Base-by-base conservation (phyloP, 2,329 filamentous ascomycete genomes). In the Fusarium sp. region DNA sequence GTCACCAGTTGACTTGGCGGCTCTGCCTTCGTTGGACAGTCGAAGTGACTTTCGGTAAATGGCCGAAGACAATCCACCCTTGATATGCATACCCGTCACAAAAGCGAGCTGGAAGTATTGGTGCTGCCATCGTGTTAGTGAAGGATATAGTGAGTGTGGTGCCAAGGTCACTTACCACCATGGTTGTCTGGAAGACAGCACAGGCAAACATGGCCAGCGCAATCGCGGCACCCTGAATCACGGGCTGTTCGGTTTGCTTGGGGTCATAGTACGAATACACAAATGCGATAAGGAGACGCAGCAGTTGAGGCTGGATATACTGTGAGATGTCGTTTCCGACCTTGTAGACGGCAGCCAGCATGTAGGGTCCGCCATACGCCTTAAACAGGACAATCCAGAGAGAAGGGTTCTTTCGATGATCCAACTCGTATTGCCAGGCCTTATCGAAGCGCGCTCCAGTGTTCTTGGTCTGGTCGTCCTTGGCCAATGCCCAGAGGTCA, bases 71-170 rank as follows among this genome's bases (percentile, higher is more conserved):
- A 99, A 84, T 4, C 95, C 92, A 44, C 94, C 93, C 85, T 98
- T 98, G 84, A 99, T 94, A 62, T 94, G 92, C 96, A 99, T 99
- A 66, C 96, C 96, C 5, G 94, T 96, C 78, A 97, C 94, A 78
- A 99, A 99, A 6, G 95, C 90, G 55, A 94, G 89, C 82, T 98
- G 96, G 85, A 99, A 99, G 81, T 99, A 99, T 84, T 99, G 97
- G 81, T 99, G 96, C 53, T 57, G 33, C 16, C 9, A n/a, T 24
- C 6, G 27, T 57, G 31, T 57, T 10, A 57, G 53, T 24, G 10
- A 35, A 16, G 20, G 33, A 55, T 27, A 12, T 17, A 22, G 6
- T 36, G 20, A 22, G 9, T 24, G 53, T 6, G 31, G 33, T 20
- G 53, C 11, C 16, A 6, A 9, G 2, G 22, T 11, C 22, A 57